Evolutionary conservation across 2,329 filamentous ascomycete genomes (phyloP).

Genomic region (Lachnellula occidentalis): DNA sequence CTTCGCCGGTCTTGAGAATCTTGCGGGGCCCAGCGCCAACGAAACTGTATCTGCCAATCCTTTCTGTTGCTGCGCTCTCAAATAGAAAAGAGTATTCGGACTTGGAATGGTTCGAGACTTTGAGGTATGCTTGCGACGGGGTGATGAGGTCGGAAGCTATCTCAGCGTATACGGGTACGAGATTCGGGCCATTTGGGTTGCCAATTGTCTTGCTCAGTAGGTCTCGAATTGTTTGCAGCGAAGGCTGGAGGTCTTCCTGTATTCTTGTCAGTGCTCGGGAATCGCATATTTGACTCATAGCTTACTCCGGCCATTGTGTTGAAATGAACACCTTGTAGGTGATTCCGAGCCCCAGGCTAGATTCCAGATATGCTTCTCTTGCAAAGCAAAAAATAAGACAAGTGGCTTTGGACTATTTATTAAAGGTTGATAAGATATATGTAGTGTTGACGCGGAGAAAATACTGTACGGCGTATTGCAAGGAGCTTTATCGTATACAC

Average conservation of each 20-base stretch:
- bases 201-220: conserved; percentile 47
- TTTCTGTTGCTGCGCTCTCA: conserved; percentile 91
- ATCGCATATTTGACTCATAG: conserved; percentile 16
- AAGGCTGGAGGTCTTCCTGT: conserved; percentile 50
- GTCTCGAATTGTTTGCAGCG: conserved; percentile 53
- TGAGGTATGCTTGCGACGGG: conserved; percentile 91
- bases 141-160: conserved; percentile 91
- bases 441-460: no score
- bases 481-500: neutral
- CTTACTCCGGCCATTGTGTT: conserved; percentile 26
- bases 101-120: conserved; percentile 69
- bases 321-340: neutral
- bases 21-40: conserved; percentile 77
- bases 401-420: neutral
- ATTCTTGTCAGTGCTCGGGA: conserved; percentile 19
- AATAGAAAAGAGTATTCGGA: conserved; percentile 88
- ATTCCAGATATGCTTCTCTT: neutral
- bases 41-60: conserved; percentile 92
- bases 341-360: neutral
- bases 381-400: neutral
- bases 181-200: conserved; percentile 57
- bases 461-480: no score
- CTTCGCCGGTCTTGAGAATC: conserved; percentile 79
- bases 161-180: conserved; percentile 76
- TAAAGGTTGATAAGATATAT: neutral